Evolutionary conservation across 2,329 filamentous ascomycete species (phyloP).

Genomic region (Pleomassaria siparia): DNA sequence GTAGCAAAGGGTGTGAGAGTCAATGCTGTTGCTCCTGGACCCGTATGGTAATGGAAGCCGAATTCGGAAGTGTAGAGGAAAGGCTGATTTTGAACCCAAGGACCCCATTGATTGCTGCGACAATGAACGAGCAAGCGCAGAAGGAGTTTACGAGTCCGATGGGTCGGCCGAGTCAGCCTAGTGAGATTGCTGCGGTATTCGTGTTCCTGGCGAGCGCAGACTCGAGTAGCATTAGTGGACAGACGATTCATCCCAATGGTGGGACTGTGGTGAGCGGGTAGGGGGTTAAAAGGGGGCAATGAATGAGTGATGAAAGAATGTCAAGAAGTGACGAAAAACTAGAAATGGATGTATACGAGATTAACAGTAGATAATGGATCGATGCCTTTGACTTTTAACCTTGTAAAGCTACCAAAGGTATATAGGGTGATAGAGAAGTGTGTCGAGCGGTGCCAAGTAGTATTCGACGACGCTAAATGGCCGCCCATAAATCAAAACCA

Average conservation of each 20-base stretch:
- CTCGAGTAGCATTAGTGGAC: conserved; percentile 72
- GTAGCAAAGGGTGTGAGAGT: conserved; percentile 72
- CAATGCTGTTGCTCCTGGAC: conserved; percentile 75
- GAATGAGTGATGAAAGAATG: background rate
- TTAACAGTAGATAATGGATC: too few species aligned
- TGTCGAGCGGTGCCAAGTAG: too few species aligned
- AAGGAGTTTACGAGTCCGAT: conserved; percentile 74
- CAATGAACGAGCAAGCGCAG: conserved; percentile 59
- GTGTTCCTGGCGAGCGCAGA: conserved; percentile 78
- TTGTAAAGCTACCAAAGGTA: too few species aligned
- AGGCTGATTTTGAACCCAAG: too few species aligned
- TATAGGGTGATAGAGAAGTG: too few species aligned
- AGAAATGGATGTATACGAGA: too few species aligned
- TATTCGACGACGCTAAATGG: too few species aligned
- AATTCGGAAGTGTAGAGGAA: too few species aligned
- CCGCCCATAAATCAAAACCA: too few species aligned
- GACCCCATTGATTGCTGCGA: conserved; percentile 47
- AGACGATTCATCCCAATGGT: conserved; percentile 65
- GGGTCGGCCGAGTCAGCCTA: conserved; percentile 76
- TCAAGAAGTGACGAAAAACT: too few species aligned
- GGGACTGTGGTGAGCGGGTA: conserved; percentile 39
- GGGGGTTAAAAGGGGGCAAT: background rate
- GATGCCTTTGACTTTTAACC: too few species aligned
- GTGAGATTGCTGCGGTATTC: conserved; percentile 78
- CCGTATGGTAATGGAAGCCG: too few species aligned